Evolutionary conservation across 2,329 filamentous ascomycete genomes (phyloP), one percentile per base, ranked within the genome.

Genomic region (Phaeophleospora eucalypticola): DNA sequence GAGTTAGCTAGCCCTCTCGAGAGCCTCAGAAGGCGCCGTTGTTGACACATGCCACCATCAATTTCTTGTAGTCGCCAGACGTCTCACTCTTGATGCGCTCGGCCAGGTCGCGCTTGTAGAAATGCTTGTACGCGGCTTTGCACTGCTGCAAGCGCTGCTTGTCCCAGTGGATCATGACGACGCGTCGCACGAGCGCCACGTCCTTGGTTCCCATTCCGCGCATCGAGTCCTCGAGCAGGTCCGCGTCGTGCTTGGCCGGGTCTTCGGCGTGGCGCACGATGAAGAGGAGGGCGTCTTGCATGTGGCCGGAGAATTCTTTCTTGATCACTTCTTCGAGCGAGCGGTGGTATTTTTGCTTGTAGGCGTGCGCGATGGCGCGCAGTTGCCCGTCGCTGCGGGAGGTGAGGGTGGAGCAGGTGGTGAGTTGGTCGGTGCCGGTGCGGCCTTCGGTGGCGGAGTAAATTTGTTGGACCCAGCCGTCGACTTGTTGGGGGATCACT

Each of bases 251-350:
- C 76, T 87, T 85, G 48, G 87, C 88, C 56, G 85, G 87, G 68
- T 96, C 89, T 4, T 80, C 72, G 2, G 87, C 91, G 10, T 84
- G 76, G 9, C 79, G 78, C n/a, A 96, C 72, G 66, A 95, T 89
- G 64, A 82, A 83, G 19, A 93, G 70, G 1, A 97, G 77, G 0
- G 89, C 89, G 14, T 87, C 80, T 65, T 90, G 77, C 89, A 97
- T 96, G 65, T 97, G 91, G 0, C 91, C 91, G 0, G 84, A 87
- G 69, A 96, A 96, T 61, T 93, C 83, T 71, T 80, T 86, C 52
- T 82, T 81, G 58, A 97, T 82, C 41, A 89, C 83, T 27, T 81
- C 78, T 54, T 88, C 83, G 2, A 97, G 75, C 10, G 80, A 73
- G 33, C 78, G 78, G 16, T 82, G 79, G 65, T 89, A 94, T 52